Evolutionary conservation across 2,329 filamentous ascomycete genomes (phyloP).

Genomic region (Talaromyces islandicus): DNA sequence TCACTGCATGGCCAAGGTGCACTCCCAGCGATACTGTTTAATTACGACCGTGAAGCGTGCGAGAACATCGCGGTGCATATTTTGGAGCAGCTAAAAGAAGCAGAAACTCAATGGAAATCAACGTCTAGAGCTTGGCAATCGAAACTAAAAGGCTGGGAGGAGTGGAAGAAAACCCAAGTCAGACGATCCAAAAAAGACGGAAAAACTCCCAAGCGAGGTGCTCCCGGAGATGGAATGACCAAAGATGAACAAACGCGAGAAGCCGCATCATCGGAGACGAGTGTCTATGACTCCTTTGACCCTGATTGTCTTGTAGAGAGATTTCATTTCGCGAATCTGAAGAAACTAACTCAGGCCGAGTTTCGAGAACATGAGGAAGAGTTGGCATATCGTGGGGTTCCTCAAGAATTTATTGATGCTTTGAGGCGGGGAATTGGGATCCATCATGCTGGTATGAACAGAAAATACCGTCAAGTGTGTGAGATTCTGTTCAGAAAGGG

Average conservation of each 20-base stretch:
- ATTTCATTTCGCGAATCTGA: slow-evolving; percentile 1
- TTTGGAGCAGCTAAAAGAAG: not conserved
- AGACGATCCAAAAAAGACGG: slow-evolving; percentile 30
- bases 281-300: slow-evolving; percentile 60
- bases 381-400: not conserved
- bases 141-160: not conserved
- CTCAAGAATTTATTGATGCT: slow-evolving; percentile 47
- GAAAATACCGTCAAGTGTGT: slow-evolving; percentile 63
- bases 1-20: slow-evolving; percentile 56
- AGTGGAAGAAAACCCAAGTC: slow-evolving; percentile 45
- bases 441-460: slow-evolving; percentile 75
- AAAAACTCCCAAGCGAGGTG: slow-evolving; percentile 19
- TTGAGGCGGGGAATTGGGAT: slow-evolving; percentile 65
- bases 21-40: slow-evolving; percentile 70
- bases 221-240: slow-evolving; percentile 40
- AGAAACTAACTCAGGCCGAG: not conserved
- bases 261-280: slow-evolving; percentile 49
- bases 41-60: slow-evolving; percentile 63
- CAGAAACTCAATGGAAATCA: slow-evolving; percentile 2
- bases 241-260: slow-evolving; percentile 54
- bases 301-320: slow-evolving; percentile 52
- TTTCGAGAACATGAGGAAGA: not conserved
- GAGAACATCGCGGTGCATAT: slow-evolving; percentile 44
- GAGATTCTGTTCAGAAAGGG: slow-evolving; percentile 62
- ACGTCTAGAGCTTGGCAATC: not conserved